These are phyloP conservation scores for Alternaria conjuncta DNA, from an alignment of 2,329 filamentous ascomycete genomes.

Conservation along the genomic window DNA sequence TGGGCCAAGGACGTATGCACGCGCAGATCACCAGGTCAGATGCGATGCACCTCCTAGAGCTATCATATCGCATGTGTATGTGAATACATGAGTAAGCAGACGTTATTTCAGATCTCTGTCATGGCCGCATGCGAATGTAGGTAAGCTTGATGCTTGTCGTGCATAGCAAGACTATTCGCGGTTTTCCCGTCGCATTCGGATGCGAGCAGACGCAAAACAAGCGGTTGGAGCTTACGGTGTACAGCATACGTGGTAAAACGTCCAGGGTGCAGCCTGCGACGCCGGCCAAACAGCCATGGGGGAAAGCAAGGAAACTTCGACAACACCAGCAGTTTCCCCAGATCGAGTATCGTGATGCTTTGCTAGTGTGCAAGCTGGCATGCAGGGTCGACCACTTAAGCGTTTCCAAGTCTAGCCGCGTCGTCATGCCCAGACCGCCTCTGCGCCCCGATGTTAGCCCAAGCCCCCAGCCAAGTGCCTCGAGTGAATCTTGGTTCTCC, in stretches of 20 bases:
- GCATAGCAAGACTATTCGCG: neutral
- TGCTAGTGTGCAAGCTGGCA: constrained; percentile 2
- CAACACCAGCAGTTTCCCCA: constrained; percentile 7
- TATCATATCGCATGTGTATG: neutral
- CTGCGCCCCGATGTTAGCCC: constrained; percentile 5
- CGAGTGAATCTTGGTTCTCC: constrained; percentile 1
- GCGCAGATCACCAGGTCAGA: neutral
- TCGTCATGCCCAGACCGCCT: constrained; percentile 11
- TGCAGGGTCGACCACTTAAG: constrained; percentile 20
- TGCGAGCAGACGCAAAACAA: neutral
- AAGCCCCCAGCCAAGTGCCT: constrained; percentile 22
- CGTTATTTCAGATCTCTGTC: neutral
- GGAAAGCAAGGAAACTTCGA: neutral
- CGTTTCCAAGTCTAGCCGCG: constrained; percentile 15
- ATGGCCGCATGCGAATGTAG: neutral
- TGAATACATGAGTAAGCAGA: neutral
- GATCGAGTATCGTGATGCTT: neutral
- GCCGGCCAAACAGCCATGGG: neutral
- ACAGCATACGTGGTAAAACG: neutral
- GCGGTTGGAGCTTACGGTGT: neutral
- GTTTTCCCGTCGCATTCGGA: neutral
- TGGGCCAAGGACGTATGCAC: neutral
- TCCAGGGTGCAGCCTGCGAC: neutral
- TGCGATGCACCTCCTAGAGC: neutral
- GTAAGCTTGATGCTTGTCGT: neutral